Conservation (phyloP, 2,329 filamentous ascomycete genomes). For the Pseudogymnoascus destructans region DNA sequence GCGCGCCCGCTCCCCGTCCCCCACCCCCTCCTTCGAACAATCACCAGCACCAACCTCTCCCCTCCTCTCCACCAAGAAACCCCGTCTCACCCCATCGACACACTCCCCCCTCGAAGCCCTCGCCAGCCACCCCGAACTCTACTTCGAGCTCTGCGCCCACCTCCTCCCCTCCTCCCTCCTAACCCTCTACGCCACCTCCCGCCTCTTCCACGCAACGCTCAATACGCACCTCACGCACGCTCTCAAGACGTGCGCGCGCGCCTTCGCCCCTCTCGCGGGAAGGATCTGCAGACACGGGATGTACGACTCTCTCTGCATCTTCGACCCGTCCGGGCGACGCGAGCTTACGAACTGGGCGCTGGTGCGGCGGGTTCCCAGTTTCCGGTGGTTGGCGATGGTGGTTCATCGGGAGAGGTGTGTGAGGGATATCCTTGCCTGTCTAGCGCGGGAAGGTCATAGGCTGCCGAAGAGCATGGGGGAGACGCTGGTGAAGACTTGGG, state of each 20-base stretch:
- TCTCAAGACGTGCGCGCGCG: constrained; percentile 40
- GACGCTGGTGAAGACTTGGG: constrained; percentile 56
- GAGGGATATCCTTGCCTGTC: constrained; percentile 47
- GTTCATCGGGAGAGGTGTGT: constrained; percentile 42
- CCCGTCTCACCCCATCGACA: neutral
- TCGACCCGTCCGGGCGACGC: constrained; percentile 42
- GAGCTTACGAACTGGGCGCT: constrained; percentile 19
- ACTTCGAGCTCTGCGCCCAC: constrained; percentile 40
- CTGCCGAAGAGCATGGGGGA: constrained; percentile 35
- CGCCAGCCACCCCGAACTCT: constrained; percentile 36
- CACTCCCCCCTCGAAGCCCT: constrained; percentile 34
- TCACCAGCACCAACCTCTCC: neutral
- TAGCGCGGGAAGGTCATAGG: constrained; percentile 45
- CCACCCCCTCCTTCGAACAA: neutral
- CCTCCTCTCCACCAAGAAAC: neutral
- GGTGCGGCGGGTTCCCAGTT: constrained; percentile 42
- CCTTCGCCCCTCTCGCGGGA: constrained; percentile 41
- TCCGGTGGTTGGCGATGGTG: constrained; percentile 58
- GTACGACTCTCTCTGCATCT: constrained; percentile 44
- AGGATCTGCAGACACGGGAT: constrained; percentile 47
- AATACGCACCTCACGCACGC: constrained; percentile 46
- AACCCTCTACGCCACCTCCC: constrained; percentile 50
- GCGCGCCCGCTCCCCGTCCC: neutral
- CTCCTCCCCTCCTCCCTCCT: constrained; percentile 45
- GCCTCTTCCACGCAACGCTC: constrained; percentile 46